Evolutionary conservation across 1,139 yeast genomes (phyloP).

Genomic region (Pneumocystis sp.): DNA sequence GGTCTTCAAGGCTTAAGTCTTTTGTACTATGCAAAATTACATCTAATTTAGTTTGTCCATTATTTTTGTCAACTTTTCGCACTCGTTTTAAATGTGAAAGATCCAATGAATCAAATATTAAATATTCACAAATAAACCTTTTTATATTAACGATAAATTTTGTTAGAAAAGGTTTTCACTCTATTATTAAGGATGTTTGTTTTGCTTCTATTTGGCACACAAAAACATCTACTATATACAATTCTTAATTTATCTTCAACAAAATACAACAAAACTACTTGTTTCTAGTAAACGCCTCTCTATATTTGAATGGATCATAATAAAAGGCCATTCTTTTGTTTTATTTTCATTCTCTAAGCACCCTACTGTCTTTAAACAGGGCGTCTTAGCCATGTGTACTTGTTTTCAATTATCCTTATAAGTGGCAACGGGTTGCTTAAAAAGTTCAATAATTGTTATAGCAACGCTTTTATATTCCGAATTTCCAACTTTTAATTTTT

Average conservation of each 20-base stretch:
- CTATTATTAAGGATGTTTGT: constrained; percentile 2
- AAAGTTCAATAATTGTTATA: no score
- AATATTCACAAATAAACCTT: neutral
- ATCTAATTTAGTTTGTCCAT: constrained; percentile 1
- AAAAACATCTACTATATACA: constrained; percentile 7
- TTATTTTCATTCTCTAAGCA: neutral
- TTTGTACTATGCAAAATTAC: constrained; percentile 5
- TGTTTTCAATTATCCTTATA: no score
- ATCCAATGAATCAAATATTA: constrained; percentile 1
- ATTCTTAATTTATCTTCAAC: neutral
- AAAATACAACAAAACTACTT: neutral
- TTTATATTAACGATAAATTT: neutral
- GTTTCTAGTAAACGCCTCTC: constrained; percentile 9
- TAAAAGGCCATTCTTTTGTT: constrained; percentile 5
- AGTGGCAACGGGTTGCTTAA: no score
- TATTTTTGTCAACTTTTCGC: neutral
- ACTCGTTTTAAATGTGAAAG: constrained; percentile 8
- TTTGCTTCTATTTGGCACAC: constrained; percentile 5
- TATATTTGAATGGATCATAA: constrained; percentile 7
- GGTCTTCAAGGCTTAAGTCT: constrained; percentile 1
- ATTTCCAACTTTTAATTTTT: no score
- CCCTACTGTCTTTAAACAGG: neutral
- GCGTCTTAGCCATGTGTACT: neutral
- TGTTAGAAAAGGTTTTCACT: neutral
- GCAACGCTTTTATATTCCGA: no score